These are phyloP conservation scores for Actinomucor elegans DNA, from an alignment of 371 early-diverging fungal species.

Conservation along the genomic window DNA sequence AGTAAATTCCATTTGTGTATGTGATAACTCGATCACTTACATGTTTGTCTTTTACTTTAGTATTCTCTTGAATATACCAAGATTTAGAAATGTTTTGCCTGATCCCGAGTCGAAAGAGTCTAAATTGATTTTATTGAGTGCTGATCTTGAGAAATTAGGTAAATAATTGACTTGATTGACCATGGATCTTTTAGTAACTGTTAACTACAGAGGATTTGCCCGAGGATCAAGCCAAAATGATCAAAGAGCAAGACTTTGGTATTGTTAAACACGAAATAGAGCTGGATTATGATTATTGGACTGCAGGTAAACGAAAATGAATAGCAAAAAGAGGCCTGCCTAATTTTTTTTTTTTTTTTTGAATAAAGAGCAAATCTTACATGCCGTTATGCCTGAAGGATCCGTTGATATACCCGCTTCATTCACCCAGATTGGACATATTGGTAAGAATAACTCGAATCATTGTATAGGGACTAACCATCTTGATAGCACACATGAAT, in stretches of 20 bases:
- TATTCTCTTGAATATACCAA: slow-evolving; percentile 71
- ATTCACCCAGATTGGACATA: slow-evolving; percentile 92
- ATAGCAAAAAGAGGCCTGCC: background rate
- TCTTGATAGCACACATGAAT: slow-evolving; percentile 98
- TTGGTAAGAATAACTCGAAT: no score
- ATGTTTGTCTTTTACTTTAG: slow-evolving; percentile 22
- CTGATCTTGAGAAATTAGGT: slow-evolving; percentile 17
- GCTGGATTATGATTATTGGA: slow-evolving; percentile 79
- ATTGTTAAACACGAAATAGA: slow-evolving; percentile 54
- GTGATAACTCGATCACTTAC: background rate
- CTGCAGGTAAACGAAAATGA: slow-evolving; percentile 53
- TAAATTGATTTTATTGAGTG: slow-evolving; percentile 64
- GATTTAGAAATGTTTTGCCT: slow-evolving; percentile 68
- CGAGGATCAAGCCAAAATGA: slow-evolving; percentile 42
- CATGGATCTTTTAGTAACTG: background rate
- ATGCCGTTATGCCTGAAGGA: slow-evolving; percentile 87
- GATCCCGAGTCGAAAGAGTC: slow-evolving; percentile 55
- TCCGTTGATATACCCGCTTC: slow-evolving; percentile 79
- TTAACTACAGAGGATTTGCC: slow-evolving; percentile 38
- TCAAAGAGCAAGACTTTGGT: slow-evolving; percentile 51
- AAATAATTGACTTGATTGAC: background rate
- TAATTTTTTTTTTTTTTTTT: background rate
- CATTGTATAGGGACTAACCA: no score
- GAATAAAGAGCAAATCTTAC: slow-evolving; percentile 91
- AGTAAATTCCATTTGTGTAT: slow-evolving; percentile 37